Base-by-base conservation (phyloP, 78 protist genomes). In the slime mould (Dictyostelium discoideum) region DNA sequence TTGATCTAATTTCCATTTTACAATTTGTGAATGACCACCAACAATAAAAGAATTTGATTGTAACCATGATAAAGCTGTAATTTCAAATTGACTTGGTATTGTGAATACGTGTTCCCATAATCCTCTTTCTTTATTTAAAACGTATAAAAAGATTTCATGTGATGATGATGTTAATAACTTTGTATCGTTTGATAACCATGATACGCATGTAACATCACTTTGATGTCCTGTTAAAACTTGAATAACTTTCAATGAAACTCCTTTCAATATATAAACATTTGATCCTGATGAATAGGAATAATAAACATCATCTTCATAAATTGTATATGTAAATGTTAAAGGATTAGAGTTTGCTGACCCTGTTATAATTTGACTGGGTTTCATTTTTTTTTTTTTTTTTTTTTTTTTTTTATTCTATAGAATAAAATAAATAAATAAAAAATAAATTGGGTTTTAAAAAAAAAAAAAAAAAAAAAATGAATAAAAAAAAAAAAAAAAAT, bases 311-410 rank as follows among this genome's bases (percentile, higher is more conserved):
- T 89, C 94, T 13, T 89, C 76, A 32, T 79, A 67, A 67, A 79
- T 24, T n/a, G 94, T 89, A 44, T 50, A 81, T 44, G 87, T 6
- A 78, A 89, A 89, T 80, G 94, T 89, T 40, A n/a, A 11, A 11
- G 94, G 87, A 40, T 63, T 79, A 0, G 93, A 77, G 46, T 89
- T 89, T 0, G 94, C 94, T 16, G 94, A 83, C 11, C 94, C 94
- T 46, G 94, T 81, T 18, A 89, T 72, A 39, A 89, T 89, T 57
- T 89, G 94, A 89, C 87, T 89, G 81, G 94, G 94, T 42, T 57
- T 80, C 94, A 88, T 88, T 50, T 50, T 86, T 8, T 44, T 32
- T 79, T 60, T 50, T 50, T 50, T 2, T 50, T 50, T 13, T 54
- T 54, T 54, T 14, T 54, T 54, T 16, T 16, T 16, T 54, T 54